Evolutionary conservation across 257 asterid species (phyloP).

Genomic region (Fraxinus americana): DNA sequence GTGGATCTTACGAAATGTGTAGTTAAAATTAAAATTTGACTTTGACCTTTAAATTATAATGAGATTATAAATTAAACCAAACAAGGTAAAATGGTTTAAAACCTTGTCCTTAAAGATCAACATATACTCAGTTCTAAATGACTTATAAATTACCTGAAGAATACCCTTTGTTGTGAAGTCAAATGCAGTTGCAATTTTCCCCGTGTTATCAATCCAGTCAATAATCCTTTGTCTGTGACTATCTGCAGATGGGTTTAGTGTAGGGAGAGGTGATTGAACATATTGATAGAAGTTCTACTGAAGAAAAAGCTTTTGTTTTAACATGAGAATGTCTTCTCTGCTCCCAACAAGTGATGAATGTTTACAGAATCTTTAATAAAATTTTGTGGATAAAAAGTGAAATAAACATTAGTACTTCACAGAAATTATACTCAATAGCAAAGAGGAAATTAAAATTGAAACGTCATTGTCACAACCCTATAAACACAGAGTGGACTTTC

Average conservation of each 20-base stretch:
- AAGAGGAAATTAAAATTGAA: background rate
- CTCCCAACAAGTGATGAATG: background rate
- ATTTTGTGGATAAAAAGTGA: background rate
- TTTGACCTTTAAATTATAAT: too few species aligned
- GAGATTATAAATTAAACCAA: too few species aligned
- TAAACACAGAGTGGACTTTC: background rate
- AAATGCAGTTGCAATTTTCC: conserved; percentile 87
- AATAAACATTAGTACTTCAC: background rate
- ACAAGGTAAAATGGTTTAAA: background rate
- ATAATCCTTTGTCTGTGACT: conserved; percentile 88
- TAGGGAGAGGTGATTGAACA: conserved; percentile 10
- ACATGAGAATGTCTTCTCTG: conserved; percentile 1
- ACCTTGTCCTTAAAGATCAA: background rate
- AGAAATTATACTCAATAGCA: background rate
- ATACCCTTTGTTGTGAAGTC: conserved; percentile 97
- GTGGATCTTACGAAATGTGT: too few species aligned
- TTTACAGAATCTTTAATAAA: background rate
- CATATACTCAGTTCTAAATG: conserved; percentile 3
- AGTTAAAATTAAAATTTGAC: too few species aligned
- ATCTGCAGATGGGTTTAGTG: conserved; percentile 49
- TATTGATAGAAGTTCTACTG: background rate
- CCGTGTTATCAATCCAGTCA: conserved; percentile 85
- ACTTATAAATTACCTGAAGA: conserved; percentile 66
- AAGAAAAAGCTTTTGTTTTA: background rate
- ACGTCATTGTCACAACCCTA: background rate